Evolutionary conservation across 371 early-diverging fungal genomes (phyloP).

Genomic region (Amoeboaphelidium occidentale): DNA sequence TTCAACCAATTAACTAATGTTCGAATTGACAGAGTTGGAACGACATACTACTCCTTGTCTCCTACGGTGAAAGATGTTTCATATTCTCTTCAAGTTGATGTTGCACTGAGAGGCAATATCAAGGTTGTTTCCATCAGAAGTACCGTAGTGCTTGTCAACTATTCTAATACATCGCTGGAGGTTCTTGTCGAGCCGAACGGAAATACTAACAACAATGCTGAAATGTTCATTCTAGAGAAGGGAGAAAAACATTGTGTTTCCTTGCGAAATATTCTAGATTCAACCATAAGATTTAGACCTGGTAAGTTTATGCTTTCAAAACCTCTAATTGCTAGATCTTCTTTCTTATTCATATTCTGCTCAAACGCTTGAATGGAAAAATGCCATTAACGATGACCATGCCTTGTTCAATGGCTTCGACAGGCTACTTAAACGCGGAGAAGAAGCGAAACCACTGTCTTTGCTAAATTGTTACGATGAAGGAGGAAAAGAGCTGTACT

Average conservation of each 20-base stretch:
- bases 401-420: too few species aligned
- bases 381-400: too few species aligned
- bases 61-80: slow-evolving; percentile 48
- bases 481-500: too few species aligned
- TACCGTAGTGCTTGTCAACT: slow-evolving; percentile 48
- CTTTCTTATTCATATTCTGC: too few species aligned
- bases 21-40: slow-evolving; percentile 60
- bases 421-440: too few species aligned
- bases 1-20: not conserved
- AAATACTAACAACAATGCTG: slow-evolving; percentile 1
- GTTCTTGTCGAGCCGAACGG: slow-evolving; percentile 35
- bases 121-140: slow-evolving; percentile 87
- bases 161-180: slow-evolving; percentile 49
- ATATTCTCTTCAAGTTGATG: slow-evolving; percentile 65
- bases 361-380: too few species aligned
- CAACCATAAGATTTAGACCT: not conserved
- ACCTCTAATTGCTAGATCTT: too few species aligned
- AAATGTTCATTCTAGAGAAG: too few species aligned
- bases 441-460: too few species aligned
- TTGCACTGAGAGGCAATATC: slow-evolving; percentile 51
- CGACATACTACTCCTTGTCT: slow-evolving; percentile 38
- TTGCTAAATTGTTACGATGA: too few species aligned
- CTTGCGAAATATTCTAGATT: not conserved
- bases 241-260: not conserved
- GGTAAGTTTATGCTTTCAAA: too few species aligned